Evolutionary conservation across 2,329 filamentous ascomycete species (phyloP), one percentile per base, ranked within the genome.

Genomic region (Fusarium sp.): DNA sequence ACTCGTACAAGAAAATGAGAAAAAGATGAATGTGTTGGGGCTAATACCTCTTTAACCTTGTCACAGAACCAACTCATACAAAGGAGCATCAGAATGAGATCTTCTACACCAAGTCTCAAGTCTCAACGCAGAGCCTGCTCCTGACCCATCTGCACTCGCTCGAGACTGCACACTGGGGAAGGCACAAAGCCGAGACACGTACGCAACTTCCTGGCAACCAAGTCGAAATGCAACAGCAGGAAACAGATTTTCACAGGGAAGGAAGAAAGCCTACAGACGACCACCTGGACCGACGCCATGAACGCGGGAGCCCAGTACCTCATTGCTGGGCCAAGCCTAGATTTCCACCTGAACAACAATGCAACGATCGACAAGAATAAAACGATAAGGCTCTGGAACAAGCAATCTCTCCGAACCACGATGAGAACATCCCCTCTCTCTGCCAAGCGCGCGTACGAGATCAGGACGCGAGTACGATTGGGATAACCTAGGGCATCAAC

Each of bases 401-500:
- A 33, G 33, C 5, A 13, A 33, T 33, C 33, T 33, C 5, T 14
- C 33, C 13, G 13, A 33, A 33, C 14, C 33, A 5, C 33, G 14
- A 33, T 12, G 6, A 33, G 14, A 33, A 33, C 13, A 33, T 33
- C 33, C 33, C 33, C 6, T 33, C 33, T 33, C 33, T 33, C 33
- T 14, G 33, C 33, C 33, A 28, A 54, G 3, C 5, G 3, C 20
- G 15, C 0, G 10, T 7, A 55, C 24, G 11, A 41, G 26, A 18
- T 6, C 14, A 14, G 31, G 13, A 18, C 24, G 0, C 0, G 35
- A 39, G 11, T 39, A 9, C 13, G 6, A 5, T 22, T 11, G 35
- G 11, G 13, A 20, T 13, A n/a, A 33, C 33, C 33, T 14, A 33
- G n/a, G 7, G 51, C 26, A 31, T 20, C 24, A 22, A 17, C 7